phyloP scores from a whole-genome alignment of 108 stramenopile species.

The Hondaea fermentalgiana region DNA sequence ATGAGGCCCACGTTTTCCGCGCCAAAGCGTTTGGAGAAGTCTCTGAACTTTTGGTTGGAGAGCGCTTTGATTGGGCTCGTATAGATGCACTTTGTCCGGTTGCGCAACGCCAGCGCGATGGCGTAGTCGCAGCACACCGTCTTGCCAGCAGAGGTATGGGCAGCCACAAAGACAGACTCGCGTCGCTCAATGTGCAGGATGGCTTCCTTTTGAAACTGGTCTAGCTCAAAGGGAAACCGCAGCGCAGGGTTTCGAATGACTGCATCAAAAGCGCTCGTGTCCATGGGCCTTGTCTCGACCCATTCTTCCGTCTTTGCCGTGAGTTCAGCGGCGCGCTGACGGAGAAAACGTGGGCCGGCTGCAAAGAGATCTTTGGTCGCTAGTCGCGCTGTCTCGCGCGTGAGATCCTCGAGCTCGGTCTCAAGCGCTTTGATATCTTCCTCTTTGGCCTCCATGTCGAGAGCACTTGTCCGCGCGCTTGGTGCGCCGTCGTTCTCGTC shows the following conservation, averaged over 20 bases:
- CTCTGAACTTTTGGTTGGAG: constrained; percentile 86
- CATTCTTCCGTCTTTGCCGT: background rate
- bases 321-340: background rate
- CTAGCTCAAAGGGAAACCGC: constrained; percentile 37
- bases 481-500: background rate
- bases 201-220: constrained; percentile 85
- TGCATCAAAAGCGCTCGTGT: background rate
- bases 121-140: constrained; percentile 87
- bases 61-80: constrained; percentile 88
- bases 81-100: constrained; percentile 69
- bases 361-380: background rate
- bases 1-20: constrained; percentile 70
- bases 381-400: background rate
- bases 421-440: background rate
- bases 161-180: constrained; percentile 81
- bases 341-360: background rate
- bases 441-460: background rate
- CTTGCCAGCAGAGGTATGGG: constrained; percentile 87
- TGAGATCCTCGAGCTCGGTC: background rate
- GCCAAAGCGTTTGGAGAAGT: constrained; percentile 69
- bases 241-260: background rate
- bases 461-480: background rate
- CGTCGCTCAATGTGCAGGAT: constrained; percentile 64
- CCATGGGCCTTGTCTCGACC: background rate
- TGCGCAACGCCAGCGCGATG: constrained; percentile 63